Evolutionary conservation across 441 rosid species (phyloP).

Genomic region (Eutrema salsugineum): DNA sequence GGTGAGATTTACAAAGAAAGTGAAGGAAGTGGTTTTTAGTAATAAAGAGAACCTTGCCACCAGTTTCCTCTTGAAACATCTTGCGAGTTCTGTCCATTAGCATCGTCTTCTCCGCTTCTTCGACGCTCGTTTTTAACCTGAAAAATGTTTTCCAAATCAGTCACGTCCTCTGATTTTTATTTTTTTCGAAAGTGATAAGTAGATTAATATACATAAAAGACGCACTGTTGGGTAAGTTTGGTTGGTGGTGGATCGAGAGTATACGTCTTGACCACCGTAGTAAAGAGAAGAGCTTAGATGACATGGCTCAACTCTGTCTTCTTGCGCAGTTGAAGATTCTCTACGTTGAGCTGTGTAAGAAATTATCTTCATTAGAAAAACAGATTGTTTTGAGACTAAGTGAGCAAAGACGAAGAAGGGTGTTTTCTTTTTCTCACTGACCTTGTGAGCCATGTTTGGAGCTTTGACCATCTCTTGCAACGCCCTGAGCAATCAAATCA

Average conservation of each 20-base stretch:
- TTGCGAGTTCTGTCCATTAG: constrained; percentile 48
- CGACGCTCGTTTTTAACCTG: constrained; percentile 59
- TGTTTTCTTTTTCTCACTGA: constrained; percentile 20
- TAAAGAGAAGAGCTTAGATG: constrained; percentile 89
- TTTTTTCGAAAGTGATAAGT: not conserved
- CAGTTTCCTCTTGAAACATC: constrained; percentile 93
- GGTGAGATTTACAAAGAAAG: constrained; percentile 18
- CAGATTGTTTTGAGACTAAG: not conserved
- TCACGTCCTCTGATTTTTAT: constrained; percentile 2
- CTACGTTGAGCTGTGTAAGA: constrained; percentile 33
- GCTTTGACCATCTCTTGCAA: constrained; percentile 42
- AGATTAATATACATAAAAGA: not conserved
- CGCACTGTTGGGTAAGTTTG: constrained; percentile 58
- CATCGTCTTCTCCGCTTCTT: constrained; percentile 51
- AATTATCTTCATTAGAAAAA: constrained; percentile 7
- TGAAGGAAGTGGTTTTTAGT: constrained; percentile 31
- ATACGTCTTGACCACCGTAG: constrained; percentile 88
- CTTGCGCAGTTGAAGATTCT: constrained; percentile 32
- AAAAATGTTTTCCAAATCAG: constrained; percentile 8
- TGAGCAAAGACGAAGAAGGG: not conserved
- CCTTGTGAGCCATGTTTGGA: constrained; percentile 52
- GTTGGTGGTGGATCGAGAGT: constrained; percentile 43
- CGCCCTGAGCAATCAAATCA: constrained; percentile 38
- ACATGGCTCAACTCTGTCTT: constrained; percentile 43
- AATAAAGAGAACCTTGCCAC: constrained; percentile 99